phyloP scores from a whole-genome alignment of 192 early-diverging fungal species.

The Coemansia sp. region DNA sequence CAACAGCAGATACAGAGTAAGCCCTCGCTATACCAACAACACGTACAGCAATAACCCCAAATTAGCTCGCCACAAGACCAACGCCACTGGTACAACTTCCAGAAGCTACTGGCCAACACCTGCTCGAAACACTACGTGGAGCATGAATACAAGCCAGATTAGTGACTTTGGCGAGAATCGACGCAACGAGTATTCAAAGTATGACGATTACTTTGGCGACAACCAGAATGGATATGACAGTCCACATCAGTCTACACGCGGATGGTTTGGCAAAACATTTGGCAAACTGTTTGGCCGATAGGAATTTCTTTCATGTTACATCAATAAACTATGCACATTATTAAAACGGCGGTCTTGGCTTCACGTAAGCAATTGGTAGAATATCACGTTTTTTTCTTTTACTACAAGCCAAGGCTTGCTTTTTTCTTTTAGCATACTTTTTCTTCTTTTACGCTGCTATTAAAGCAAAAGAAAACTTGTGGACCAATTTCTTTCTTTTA shows the following conservation, averaged over 20 bases:
- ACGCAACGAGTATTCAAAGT: background rate
- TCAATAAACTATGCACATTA: slow-evolving; percentile 3
- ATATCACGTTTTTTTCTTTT: background rate
- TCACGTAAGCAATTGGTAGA: too few species aligned
- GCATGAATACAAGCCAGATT: slow-evolving; percentile 7
- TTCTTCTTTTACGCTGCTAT: background rate
- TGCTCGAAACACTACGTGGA: slow-evolving; percentile 6
- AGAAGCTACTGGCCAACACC: slow-evolving; percentile 8
- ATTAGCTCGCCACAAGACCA: background rate
- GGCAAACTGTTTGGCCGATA: slow-evolving; percentile 3
- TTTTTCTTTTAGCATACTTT: background rate
- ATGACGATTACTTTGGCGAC: slow-evolving; percentile 2
- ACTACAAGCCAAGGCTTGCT: background rate
- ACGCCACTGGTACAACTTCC: background rate
- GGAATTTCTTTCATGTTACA: background rate
- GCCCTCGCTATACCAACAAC: background rate
- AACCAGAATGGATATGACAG: background rate
- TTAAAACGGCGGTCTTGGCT: background rate
- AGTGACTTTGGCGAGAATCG: slow-evolving; percentile 6
- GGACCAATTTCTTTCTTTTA: slow-evolving; percentile 6
- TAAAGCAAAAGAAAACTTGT: background rate
- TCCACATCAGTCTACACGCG: background rate
- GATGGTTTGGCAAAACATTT: slow-evolving; percentile 5
- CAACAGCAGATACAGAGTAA: background rate
- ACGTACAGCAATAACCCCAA: background rate